phyloP scores from a whole-genome alignment of 768 basidiomycete genomes.

The Serendipita sp. region DNA sequence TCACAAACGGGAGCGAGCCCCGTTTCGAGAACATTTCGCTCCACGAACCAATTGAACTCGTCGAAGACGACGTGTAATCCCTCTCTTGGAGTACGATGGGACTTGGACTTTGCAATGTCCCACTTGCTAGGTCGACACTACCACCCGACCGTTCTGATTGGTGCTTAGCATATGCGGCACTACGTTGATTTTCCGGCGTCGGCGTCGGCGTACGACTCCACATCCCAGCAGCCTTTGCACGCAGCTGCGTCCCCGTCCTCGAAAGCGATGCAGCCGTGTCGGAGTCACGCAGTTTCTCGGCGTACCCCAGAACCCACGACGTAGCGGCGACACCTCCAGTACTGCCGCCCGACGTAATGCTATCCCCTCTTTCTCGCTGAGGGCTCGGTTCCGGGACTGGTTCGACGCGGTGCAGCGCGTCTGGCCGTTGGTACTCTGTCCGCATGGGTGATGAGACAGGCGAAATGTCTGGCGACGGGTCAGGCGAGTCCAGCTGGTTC shows the following conservation, averaged over 20 bases:
- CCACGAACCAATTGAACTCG: not conserved
- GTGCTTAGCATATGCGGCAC: not conserved
- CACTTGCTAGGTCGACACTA: not conserved
- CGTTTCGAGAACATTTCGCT: slow-evolving; percentile 5
- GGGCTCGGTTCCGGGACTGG: not conserved
- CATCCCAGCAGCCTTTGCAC: slow-evolving; percentile 39
- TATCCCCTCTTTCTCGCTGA: not conserved
- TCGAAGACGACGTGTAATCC: not conserved
- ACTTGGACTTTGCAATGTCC: not conserved
- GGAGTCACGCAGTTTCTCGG: slow-evolving; percentile 57
- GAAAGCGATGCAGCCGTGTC: slow-evolving; percentile 53
- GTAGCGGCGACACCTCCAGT: not conserved
- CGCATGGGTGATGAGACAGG: slow-evolving; percentile 23
- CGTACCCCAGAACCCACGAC: slow-evolving; percentile 27
- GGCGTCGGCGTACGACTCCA: slow-evolving; percentile 16
- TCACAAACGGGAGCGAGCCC: not conserved
- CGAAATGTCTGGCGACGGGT: slow-evolving; percentile 23
- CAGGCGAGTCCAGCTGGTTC: slow-evolving; percentile 29
- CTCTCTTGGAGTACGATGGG: not conserved
- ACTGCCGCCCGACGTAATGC: not conserved
- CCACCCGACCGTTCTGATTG: not conserved
- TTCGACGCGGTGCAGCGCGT: not conserved
- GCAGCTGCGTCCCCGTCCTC: slow-evolving; percentile 64
- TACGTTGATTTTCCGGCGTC: not conserved
- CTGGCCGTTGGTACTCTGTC: slow-evolving; percentile 6